These are phyloP conservation scores for Saccharomycopsis sp. DNA, from an alignment of 805 yeast species.

Conservation along the genomic window DNA sequence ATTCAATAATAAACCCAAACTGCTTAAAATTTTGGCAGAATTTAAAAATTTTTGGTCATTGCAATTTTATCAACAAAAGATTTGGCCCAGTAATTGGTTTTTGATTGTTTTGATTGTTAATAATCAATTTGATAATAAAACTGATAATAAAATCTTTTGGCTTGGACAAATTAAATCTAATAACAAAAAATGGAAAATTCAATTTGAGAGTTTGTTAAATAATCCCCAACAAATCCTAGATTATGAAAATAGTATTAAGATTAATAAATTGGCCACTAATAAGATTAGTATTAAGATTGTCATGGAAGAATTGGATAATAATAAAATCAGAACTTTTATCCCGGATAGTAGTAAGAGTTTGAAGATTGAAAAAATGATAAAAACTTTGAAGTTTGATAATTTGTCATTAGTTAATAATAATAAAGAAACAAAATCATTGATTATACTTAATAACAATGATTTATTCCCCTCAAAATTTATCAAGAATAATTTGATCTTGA, in stretches of 20 bases:
- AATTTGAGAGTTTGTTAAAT: not conserved
- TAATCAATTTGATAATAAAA: not conserved
- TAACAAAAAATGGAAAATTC: constrained; percentile 12
- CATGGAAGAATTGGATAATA: constrained; percentile 11
- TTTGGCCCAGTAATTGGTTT: constrained; percentile 19
- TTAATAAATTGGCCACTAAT: constrained; percentile 10
- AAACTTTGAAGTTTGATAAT: constrained; percentile 1
- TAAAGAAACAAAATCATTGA: constrained; percentile 1
- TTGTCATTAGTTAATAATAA: not conserved
- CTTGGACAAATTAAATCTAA: constrained; percentile 12
- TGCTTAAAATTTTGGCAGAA: not conserved
- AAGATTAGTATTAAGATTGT: constrained; percentile 14
- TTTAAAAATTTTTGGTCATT: constrained; percentile 13
- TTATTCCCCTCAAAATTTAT: not conserved
- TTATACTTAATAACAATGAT: constrained; percentile 9
- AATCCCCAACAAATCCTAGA: not conserved
- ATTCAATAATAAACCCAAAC: not conserved
- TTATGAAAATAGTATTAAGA: constrained; percentile 2
- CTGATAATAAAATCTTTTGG: constrained; percentile 10
- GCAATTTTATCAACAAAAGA: constrained; percentile 13
- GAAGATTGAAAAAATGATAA: not conserved
- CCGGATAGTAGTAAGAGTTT: constrained; percentile 4
- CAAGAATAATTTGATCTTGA: constrained; percentile 9
- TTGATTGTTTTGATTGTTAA: constrained; percentile 10
- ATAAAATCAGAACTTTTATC: constrained; percentile 7